Conservation (phyloP, 139 green algal species). For the Eudorina sp. region DNA sequence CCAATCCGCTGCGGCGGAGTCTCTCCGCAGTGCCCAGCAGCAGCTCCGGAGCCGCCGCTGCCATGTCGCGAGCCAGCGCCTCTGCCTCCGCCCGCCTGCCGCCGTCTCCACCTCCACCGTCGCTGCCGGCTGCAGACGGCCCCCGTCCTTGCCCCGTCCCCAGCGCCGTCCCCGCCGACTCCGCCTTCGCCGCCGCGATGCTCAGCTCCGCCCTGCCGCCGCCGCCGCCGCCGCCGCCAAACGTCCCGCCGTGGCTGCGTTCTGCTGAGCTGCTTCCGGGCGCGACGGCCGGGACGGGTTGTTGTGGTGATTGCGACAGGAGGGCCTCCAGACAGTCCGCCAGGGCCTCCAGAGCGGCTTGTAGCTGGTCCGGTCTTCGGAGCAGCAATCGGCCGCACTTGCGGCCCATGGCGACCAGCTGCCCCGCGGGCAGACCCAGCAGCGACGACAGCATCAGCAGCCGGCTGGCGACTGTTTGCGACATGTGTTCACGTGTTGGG, state of each 20-base stretch:
- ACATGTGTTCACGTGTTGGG: too few species aligned
- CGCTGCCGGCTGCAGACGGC: not conserved
- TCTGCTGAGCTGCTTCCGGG: too few species aligned
- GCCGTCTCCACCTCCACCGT: not conserved
- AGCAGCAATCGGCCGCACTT: constrained; percentile 48
- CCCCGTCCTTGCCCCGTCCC: too few species aligned
- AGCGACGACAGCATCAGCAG: constrained; percentile 42
- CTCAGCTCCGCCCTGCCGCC: not conserved
- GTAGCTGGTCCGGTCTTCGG: constrained; percentile 28
- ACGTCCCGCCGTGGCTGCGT: not conserved
- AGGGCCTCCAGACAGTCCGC: not conserved
- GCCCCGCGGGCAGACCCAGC: constrained; percentile 23
- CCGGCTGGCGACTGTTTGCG: constrained; percentile 36
- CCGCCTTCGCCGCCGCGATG: not conserved
- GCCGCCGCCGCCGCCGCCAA: not conserved
- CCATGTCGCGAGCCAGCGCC: constrained; percentile 28
- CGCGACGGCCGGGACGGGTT: too few species aligned
- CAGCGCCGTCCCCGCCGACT: too few species aligned
- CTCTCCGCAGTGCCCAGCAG: constrained; percentile 29
- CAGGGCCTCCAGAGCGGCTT: constrained; percentile 10
- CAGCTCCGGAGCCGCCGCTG: constrained; percentile 44
- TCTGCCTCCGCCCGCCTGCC: not conserved
- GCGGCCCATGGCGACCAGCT: constrained; percentile 32
- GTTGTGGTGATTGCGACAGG: too few species aligned
- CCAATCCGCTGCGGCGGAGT: constrained; percentile 10